Base-by-base conservation (phyloP, 2,329 filamentous ascomycete genomes). In the Blumeria graminis region DNA sequence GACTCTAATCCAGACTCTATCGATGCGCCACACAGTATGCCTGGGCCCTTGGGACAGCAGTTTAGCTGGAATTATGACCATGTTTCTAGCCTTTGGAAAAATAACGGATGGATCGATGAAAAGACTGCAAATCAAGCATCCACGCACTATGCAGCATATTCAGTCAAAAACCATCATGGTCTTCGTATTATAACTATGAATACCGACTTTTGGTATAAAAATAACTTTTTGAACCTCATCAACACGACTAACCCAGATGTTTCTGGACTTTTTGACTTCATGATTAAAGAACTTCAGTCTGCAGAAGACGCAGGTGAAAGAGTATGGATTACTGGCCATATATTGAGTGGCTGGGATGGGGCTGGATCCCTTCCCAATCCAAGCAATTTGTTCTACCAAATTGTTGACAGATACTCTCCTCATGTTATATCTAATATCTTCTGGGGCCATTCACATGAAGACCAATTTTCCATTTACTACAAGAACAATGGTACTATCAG, bases 261-360 rank as follows among this genome's bases (percentile, higher is more conserved):
- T 14, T 72, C 69, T 2, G 74, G 74, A 1, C 68, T 68, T 16
- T 69, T 76, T 56, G 65, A 65, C 6, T 76, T 74, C 65, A 65
- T 77, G 57, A 74, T 75, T 55, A 59, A 69, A 1, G 74, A 77
- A 61, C 68, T 77, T 0, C 72, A 76, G 61, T 69, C 69, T 6
- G 74, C 74, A 8, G 75, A 77, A 62, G 71, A 75, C 58, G 68
- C 68, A 8, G 69, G 69, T 5, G 74, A 77, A 59, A 67, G 73
- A 9, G 75, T 76, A 33, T 77, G 75, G 75, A 69, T 77, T 6
- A 62, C 76, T 6, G 75, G 72, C 5, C 74, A 77, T 56, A 74
- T 78, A 11, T 69, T 76, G 8, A 71, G 70, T 28, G 76, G 76
- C 7, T 78, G 74, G 73, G 75, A 77, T 61, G 76, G 75, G 32